These are phyloP conservation scores for Trichosanthes truncata DNA, from an alignment of 306 rosid species.

Conservation along the genomic window DNA sequence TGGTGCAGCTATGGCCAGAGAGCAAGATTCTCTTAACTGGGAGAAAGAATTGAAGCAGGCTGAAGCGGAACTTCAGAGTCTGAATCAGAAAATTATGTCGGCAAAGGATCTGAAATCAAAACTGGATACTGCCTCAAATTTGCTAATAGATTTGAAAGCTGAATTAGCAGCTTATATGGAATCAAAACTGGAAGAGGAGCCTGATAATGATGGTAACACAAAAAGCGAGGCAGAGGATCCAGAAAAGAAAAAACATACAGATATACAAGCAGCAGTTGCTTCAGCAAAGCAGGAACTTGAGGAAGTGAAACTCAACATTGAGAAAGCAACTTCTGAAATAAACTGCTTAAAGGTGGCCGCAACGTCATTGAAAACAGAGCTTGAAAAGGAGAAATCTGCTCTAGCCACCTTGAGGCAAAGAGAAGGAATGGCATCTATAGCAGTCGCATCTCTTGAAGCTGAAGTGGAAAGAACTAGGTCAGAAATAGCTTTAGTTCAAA, in stretches of 20 bases:
- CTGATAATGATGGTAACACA: constrained; percentile 23
- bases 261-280: constrained; percentile 64
- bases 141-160: constrained; percentile 73
- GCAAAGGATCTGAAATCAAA: constrained; percentile 79
- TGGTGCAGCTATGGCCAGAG: constrained; percentile 88
- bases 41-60: constrained; percentile 86
- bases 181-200: constrained; percentile 56
- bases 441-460: constrained; percentile 85
- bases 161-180: constrained; percentile 86
- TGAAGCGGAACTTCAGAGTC: constrained; percentile 78
- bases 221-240: constrained; percentile 35
- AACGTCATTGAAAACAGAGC: constrained; percentile 59
- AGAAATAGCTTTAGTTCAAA: constrained; percentile 76
- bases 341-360: constrained; percentile 82
- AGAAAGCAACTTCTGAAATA: constrained; percentile 79
- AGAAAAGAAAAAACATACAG: constrained; percentile 44
- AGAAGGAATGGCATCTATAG: constrained; percentile 95
- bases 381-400: constrained; percentile 67
- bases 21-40: constrained; percentile 90
- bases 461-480: constrained; percentile 75
- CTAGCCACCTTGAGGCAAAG: constrained; percentile 63
- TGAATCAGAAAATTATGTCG: constrained; percentile 59
- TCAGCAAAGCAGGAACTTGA: constrained; percentile 73
- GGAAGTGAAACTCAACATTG: constrained; percentile 77
- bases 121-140: constrained; percentile 66